These are phyloP conservation scores for Euphorbia tirucalli DNA, from an alignment of 345 rosid species.

Conservation along the genomic window DNA sequence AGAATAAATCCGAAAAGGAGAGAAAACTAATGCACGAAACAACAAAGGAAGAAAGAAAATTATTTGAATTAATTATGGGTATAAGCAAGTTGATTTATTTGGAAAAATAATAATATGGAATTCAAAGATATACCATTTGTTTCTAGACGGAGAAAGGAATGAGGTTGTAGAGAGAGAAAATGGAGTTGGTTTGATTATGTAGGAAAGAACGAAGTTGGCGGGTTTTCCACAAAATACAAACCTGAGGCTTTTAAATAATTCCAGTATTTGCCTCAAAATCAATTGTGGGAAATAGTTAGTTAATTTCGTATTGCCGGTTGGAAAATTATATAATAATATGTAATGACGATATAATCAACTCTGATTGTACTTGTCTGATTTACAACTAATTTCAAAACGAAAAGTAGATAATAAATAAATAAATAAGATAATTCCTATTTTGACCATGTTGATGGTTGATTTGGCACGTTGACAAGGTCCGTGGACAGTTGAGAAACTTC, in stretches of 20 bases:
- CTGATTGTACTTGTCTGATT: not conserved
- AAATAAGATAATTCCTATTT: not conserved
- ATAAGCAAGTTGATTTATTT: conserved; percentile 2
- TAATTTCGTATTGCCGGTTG: not conserved
- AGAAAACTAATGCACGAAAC: conserved; percentile 3
- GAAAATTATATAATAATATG: too few relatives aligned
- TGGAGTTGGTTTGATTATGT: not conserved
- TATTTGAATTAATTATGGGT: not conserved
- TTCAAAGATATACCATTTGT: not conserved
- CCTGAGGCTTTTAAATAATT: not conserved
- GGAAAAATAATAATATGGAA: conserved; percentile 5
- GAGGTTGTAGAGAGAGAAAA: conserved; percentile 14
- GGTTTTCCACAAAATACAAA: conserved; percentile 16
- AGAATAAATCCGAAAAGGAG: not conserved
- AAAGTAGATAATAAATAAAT: not conserved
- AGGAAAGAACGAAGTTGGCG: conserved; percentile 35
- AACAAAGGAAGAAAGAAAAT: not conserved
- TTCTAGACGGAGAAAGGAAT: not conserved
- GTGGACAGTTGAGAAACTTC: not conserved
- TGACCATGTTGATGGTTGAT: not conserved
- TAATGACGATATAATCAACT: not conserved
- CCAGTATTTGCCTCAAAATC: too few relatives aligned
- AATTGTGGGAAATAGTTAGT: too few relatives aligned
- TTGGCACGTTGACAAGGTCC: not conserved
- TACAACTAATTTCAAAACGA: not conserved